Evolutionary conservation across 495 filamentous ascomycete species (phyloP).

Genomic region (Talaromyces wortmannii): DNA sequence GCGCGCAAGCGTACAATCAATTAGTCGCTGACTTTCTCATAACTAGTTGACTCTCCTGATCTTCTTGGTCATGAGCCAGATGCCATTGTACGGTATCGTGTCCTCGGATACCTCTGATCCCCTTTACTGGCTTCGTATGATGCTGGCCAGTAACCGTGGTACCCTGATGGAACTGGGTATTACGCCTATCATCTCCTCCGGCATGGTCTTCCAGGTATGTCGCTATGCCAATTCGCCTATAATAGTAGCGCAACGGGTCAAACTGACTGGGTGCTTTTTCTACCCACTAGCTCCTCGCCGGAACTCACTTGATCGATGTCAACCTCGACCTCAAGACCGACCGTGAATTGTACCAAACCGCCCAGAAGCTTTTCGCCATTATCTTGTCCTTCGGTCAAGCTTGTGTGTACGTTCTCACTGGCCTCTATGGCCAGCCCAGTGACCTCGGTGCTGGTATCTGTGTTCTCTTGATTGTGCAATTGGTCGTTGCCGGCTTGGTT

Average conservation of each 20-base stretch:
- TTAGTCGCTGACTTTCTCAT: constrained; percentile 10
- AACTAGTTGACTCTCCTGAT: constrained; percentile 79
- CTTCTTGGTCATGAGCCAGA: constrained; percentile 99
- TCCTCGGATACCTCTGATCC: constrained; percentile 96
- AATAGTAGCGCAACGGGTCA: background rate
- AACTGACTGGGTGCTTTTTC: constrained; percentile 11
- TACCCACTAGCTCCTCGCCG: constrained; percentile 67
- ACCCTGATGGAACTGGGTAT: constrained; percentile 99
- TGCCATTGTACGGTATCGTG: constrained; percentile 95
- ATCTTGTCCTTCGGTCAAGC: constrained; percentile 96
- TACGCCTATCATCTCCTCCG: constrained; percentile 97
- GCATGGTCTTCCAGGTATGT: constrained; percentile 94
- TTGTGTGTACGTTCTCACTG: constrained; percentile 93
- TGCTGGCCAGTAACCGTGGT: constrained; percentile 98
- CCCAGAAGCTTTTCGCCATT: constrained; percentile 98
- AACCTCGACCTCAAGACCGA: constrained; percentile 99
- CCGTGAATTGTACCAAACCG: constrained; percentile 98
- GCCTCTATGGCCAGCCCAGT: constrained; percentile 92
- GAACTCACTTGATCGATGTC: constrained; percentile 99
- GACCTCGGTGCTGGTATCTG: constrained; percentile 97
- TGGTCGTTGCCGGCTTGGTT: constrained; percentile 93
- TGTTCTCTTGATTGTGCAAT: constrained; percentile 92
- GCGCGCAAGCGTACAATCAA: background rate
- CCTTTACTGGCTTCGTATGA: constrained; percentile 99
- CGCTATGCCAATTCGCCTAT: background rate